Percentiles rank a stretch among this genome's conserved stretches.
phyloP scores from a whole-genome alignment of 164 flowering plant genomes.

The Kingdonia uniflora region DNA sequence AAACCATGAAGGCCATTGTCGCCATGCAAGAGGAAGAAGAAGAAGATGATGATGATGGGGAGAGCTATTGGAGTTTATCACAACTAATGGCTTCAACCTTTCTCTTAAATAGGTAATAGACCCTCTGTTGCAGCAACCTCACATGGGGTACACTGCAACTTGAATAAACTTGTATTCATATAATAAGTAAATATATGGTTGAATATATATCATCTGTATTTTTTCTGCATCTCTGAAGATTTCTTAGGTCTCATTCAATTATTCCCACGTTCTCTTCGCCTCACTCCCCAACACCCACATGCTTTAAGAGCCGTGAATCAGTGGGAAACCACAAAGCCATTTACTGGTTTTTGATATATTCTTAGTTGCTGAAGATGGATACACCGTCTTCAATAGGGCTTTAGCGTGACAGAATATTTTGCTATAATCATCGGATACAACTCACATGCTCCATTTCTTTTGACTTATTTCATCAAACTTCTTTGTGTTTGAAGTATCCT shows the following conservation, averaged over 20 bases:
- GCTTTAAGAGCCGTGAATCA: slow-evolving; percentile 23
- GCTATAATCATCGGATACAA: slow-evolving; percentile 8
- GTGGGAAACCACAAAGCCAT: slow-evolving; percentile 14
- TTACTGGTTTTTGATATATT: slow-evolving; percentile 4
- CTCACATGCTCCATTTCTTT: slow-evolving; percentile 26
- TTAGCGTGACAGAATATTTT: slow-evolving; percentile 1
- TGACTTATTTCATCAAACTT: slow-evolving; percentile 13
- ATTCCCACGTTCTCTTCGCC: slow-evolving; percentile 10
- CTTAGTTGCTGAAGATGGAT: slow-evolving; percentile 15
- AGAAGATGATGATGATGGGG: too few relatives aligned
- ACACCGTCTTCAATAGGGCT: slow-evolving; percentile 2
- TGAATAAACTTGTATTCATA: slow-evolving; percentile 6
- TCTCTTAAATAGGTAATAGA: slow-evolving; percentile 23
- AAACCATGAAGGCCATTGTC: slow-evolving; percentile 1
- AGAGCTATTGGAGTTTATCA: too few relatives aligned
- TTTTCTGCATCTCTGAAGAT: slow-evolving; percentile 21
- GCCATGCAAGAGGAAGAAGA: slow-evolving; percentile 21
- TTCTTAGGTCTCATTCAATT: slow-evolving; percentile 16
- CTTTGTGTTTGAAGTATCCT: slow-evolving; percentile 4
- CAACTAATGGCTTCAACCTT: neutral
- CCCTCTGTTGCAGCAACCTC: slow-evolving; percentile 19
- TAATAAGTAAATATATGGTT: neutral
- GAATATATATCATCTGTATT: slow-evolving; percentile 12
- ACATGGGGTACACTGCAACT: slow-evolving; percentile 38
- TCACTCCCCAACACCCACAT: slow-evolving; percentile 8